Conservation (phyloP, 768 basidiomycete genomes). For the Trametopsis cervina region DNA sequence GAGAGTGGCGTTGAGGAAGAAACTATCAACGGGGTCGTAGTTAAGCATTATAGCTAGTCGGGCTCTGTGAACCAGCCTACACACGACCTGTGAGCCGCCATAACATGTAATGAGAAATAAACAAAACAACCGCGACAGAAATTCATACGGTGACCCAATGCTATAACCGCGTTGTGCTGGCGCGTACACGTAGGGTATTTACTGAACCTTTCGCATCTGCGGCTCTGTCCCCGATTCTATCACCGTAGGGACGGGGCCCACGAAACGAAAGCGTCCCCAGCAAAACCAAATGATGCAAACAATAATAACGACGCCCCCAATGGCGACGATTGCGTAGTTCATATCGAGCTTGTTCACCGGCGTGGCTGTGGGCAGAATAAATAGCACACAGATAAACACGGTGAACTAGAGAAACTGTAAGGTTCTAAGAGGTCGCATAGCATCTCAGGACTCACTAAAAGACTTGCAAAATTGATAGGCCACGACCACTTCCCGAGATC, state of each 20-base stretch:
- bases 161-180: too few relatives aligned
- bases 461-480: constrained; percentile 41
- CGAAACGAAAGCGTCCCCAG: constrained; percentile 41
- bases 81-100: too few relatives aligned
- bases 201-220: not conserved
- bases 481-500: constrained; percentile 46
- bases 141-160: too few relatives aligned
- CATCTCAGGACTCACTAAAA: constrained; percentile 28
- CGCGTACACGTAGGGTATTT: too few relatives aligned
- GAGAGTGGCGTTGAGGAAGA: constrained; percentile 48
- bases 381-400: constrained; percentile 46
- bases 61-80: not conserved
- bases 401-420: constrained; percentile 32
- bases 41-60: constrained; percentile 47
- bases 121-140: too few relatives aligned
- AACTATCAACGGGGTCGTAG: constrained; percentile 44
- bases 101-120: too few relatives aligned
- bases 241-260: constrained; percentile 37
- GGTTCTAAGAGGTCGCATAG: not conserved
- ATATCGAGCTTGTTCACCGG: constrained; percentile 45
- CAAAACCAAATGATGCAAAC: constrained; percentile 38
- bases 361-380: constrained; percentile 47
- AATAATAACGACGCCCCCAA: constrained; percentile 39
- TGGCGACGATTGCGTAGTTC: constrained; percentile 52
- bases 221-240: not conserved